These are phyloP conservation scores for Simplicillium sp. DNA, from an alignment of 2,329 filamentous ascomycete species.

Conservation along the genomic window DNA sequence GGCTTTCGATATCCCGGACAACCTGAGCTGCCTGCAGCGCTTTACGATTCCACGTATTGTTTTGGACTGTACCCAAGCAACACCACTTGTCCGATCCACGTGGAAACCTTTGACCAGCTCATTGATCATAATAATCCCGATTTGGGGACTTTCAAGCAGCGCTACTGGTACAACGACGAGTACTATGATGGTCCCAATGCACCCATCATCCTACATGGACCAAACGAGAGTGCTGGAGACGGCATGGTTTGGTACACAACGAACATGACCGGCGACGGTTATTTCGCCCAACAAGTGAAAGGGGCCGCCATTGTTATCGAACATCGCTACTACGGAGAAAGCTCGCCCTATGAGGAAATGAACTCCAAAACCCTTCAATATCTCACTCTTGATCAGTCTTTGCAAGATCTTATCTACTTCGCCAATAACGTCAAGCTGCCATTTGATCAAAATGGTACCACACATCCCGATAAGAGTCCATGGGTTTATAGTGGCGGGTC, in stretches of 20 bases:
- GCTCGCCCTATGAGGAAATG: slow-evolving; percentile 56
- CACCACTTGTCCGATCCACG: slow-evolving; percentile 1
- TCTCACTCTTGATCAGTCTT: slow-evolving; percentile 66
- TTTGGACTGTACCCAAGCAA: slow-evolving; percentile 1
- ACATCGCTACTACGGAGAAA: slow-evolving; percentile 74
- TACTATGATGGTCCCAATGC: slow-evolving; percentile 68
- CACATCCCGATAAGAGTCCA: slow-evolving; percentile 54
- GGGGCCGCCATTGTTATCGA: slow-evolving; percentile 74
- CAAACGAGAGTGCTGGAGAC: slow-evolving; percentile 54
- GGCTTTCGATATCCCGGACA: background rate
- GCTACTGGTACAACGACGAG: slow-evolving; percentile 72
- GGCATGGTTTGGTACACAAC: slow-evolving; percentile 56
- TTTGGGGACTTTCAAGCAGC: slow-evolving; percentile 52
- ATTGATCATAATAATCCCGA: slow-evolving; percentile 48
- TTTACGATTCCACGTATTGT: slow-evolving; percentile 1
- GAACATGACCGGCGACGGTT: slow-evolving; percentile 59
- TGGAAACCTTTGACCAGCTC: slow-evolving; percentile 37
- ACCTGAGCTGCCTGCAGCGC: background rate
- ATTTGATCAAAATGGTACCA: slow-evolving; percentile 47
- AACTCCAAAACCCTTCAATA: slow-evolving; percentile 61
- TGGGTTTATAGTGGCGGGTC: slow-evolving; percentile 73
- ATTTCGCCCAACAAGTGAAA: slow-evolving; percentile 56
- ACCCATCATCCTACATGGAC: slow-evolving; percentile 59
- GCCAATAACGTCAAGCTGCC: slow-evolving; percentile 59
- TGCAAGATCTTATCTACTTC: slow-evolving; percentile 71